phyloP scores from a whole-genome alignment of 2,329 filamentous ascomycete species.

The Sphaerulina vaccinii region DNA sequence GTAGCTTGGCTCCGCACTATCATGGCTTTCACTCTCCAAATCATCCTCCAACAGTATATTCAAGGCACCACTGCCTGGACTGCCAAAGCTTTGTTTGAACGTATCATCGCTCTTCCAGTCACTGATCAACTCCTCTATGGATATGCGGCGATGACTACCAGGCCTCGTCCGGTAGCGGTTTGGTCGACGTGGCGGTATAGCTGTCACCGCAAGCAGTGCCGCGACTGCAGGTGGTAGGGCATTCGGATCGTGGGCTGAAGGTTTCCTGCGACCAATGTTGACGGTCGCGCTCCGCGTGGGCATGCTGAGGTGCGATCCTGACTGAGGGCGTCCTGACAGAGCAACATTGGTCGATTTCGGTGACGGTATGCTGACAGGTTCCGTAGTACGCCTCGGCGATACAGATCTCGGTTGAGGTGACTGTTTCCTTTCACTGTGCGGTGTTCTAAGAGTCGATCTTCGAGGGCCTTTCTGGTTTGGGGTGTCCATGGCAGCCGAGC shows the following conservation, averaged over 20 bases:
- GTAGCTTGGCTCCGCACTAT: conserved; percentile 41
- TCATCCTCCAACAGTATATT: conserved; percentile 57
- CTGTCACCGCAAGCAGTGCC: conserved; percentile 58
- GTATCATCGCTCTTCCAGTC: conserved; percentile 52
- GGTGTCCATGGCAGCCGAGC: conserved; percentile 34
- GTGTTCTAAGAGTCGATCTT: conserved; percentile 8
- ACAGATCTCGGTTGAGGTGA: conserved; percentile 8
- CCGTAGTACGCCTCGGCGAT: conserved; percentile 36
- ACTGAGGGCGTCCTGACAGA: conserved; percentile 28
- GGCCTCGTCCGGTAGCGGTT: conserved; percentile 42
- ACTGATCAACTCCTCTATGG: conserved; percentile 58
- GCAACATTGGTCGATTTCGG: conserved; percentile 36
- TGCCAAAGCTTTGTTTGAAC: conserved; percentile 32
- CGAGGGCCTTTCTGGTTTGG: conserved; percentile 20
- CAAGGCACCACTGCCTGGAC: conserved; percentile 40
- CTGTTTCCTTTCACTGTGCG: conserved; percentile 20
- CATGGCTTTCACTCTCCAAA: conserved; percentile 45
- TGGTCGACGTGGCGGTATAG: conserved; percentile 53
- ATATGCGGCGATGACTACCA: conserved; percentile 46
- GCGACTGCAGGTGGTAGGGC: conserved; percentile 56
- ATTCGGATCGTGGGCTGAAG: conserved; percentile 41
- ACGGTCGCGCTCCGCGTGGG: conserved; percentile 20
- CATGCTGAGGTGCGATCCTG: conserved; percentile 33
- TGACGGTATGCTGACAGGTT: conserved; percentile 45
- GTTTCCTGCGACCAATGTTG: conserved; percentile 27